A percentile compares a stretch with the other conserved stretches of the same genome.
Evolutionary conservation across 2,329 filamentous ascomycete species (phyloP).

Genomic region (Phialocephala sp.): DNA sequence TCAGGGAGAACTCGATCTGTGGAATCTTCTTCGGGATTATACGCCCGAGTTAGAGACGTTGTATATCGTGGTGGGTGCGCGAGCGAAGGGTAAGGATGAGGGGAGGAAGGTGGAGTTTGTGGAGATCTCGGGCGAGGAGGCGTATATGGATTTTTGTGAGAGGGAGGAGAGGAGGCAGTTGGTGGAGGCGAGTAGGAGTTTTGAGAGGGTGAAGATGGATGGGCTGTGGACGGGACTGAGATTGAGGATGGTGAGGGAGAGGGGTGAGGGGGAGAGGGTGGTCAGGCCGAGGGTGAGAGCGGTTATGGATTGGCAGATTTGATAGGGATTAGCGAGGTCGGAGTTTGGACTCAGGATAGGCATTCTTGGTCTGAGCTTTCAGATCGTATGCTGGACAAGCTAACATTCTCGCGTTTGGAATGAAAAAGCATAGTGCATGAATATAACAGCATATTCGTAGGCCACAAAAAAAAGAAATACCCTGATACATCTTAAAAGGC

Average conservation of each 20-base stretch:
- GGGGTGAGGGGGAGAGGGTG: not conserved
- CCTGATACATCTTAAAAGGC: not conserved
- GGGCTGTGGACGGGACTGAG: not conserved
- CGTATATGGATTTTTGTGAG: conserved; percentile 4
- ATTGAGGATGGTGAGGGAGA: not conserved
- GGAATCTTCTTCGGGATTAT: not conserved
- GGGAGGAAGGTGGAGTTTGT: not conserved
- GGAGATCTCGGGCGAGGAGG: not conserved
- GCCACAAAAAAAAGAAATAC: too few species aligned
- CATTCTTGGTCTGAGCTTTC: too few species aligned
- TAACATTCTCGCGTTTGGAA: too few species aligned
- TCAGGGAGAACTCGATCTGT: not conserved
- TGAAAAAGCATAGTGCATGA: too few species aligned
- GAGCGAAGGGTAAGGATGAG: not conserved
- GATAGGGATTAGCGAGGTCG: not conserved
- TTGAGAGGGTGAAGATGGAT: not conserved
- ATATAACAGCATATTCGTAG: too few species aligned
- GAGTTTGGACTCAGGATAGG: not conserved
- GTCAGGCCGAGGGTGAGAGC: not conserved
- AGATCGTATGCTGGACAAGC: too few species aligned
- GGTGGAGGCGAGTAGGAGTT: conserved; percentile 7
- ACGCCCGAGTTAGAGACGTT: not conserved
- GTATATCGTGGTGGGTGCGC: not conserved
- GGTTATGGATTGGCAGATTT: not conserved
- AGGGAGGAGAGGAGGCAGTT: conserved; percentile 10